Percentiles rank a stretch among this genome's conserved stretches.
phyloP scores from a whole-genome alignment of 148 eudicot genomes.

The Drosera capensis region DNA sequence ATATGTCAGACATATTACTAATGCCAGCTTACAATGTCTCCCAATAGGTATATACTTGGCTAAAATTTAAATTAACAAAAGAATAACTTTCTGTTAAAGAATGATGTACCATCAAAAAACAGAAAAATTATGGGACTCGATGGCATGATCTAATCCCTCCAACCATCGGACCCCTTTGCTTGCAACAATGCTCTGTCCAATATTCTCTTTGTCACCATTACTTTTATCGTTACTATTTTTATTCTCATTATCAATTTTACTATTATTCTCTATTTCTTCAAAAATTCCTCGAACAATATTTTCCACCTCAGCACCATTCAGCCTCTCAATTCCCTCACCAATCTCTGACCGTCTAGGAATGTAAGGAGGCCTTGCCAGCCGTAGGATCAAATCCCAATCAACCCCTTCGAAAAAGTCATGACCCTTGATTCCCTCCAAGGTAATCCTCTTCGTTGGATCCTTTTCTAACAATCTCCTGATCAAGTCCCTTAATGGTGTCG shows the following conservation, averaged over 20 bases:
- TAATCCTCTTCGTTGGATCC: slow-evolving; percentile 46
- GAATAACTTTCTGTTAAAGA: no score
- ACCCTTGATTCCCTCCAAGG: slow-evolving; percentile 47
- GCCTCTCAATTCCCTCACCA: slow-evolving; percentile 24
- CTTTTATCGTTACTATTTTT: no score
- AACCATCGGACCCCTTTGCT: no score
- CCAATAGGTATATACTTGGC: no score
- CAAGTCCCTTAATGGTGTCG: slow-evolving; percentile 73
- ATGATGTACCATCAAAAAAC: no score
- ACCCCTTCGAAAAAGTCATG: slow-evolving; percentile 57
- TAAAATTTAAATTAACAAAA: no score
- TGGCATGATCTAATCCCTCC: no score
- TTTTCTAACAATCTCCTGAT: slow-evolving; percentile 48
- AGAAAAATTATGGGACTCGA: no score
- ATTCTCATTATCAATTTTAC: slow-evolving; percentile 6
- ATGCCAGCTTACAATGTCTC: no score
- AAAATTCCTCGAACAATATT: slow-evolving; percentile 38
- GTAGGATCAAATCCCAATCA: slow-evolving; percentile 43
- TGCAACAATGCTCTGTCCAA: no score
- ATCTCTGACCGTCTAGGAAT: slow-evolving; percentile 25
- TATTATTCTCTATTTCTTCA: slow-evolving; percentile 9
- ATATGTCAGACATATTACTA: no score
- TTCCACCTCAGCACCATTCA: slow-evolving; percentile 49
- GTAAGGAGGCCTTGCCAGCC: slow-evolving; percentile 54
- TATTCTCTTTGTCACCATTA: no score